A percentile compares a stretch with the other conserved stretches of the same genome.
Conservation (phyloP, 2,329 filamentous ascomycete genomes). For the Simplicillium aogashimaense region DNA sequence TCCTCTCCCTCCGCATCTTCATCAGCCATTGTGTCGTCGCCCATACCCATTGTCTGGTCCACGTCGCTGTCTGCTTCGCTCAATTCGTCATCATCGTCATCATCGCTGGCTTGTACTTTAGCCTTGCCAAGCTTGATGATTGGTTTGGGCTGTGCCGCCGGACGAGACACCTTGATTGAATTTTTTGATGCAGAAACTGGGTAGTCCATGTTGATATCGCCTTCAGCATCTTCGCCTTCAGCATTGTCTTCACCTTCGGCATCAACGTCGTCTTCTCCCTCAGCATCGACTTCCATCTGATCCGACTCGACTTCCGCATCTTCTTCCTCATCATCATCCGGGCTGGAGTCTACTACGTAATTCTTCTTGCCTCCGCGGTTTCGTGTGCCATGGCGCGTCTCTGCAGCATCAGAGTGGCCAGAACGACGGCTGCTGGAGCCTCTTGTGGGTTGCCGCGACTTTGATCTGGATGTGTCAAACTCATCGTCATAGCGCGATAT, state of each 20-base stretch:
- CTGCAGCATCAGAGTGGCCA: slow-evolving; percentile 30
- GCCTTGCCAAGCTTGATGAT: slow-evolving; percentile 14
- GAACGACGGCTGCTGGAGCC: slow-evolving; percentile 29
- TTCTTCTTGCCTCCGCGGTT: slow-evolving; percentile 48
- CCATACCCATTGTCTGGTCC: slow-evolving; percentile 20
- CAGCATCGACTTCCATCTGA: slow-evolving; percentile 23
- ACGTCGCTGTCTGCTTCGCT: slow-evolving; percentile 44
- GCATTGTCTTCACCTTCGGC: slow-evolving; percentile 25
- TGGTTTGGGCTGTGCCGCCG: slow-evolving; percentile 16
- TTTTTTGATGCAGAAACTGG: slow-evolving; percentile 20
- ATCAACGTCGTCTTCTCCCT: slow-evolving; percentile 28
- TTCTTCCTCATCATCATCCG: slow-evolving; percentile 33
- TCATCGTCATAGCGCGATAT: slow-evolving; percentile 34
- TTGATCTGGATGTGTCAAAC: slow-evolving; percentile 34
- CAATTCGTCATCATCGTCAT: slow-evolving; percentile 42
- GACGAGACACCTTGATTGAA: slow-evolving; percentile 40
- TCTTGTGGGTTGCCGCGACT: slow-evolving; percentile 34
- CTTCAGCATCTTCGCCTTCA: slow-evolving; percentile 30
- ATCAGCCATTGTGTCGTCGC: slow-evolving; percentile 34
- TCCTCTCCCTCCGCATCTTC: slow-evolving; percentile 40
- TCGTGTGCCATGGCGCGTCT: slow-evolving; percentile 40
- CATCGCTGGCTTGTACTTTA: slow-evolving; percentile 19
- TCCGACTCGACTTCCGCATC: slow-evolving; percentile 24
- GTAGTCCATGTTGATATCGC: slow-evolving; percentile 33
- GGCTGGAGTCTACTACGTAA: slow-evolving; percentile 48